Percentiles rank a stretch among this genome's conserved stretches.
Evolutionary conservation across 2,329 filamentous ascomycete genomes (phyloP).

Genomic region (Immersiporthe knoxdaviesiana): DNA sequence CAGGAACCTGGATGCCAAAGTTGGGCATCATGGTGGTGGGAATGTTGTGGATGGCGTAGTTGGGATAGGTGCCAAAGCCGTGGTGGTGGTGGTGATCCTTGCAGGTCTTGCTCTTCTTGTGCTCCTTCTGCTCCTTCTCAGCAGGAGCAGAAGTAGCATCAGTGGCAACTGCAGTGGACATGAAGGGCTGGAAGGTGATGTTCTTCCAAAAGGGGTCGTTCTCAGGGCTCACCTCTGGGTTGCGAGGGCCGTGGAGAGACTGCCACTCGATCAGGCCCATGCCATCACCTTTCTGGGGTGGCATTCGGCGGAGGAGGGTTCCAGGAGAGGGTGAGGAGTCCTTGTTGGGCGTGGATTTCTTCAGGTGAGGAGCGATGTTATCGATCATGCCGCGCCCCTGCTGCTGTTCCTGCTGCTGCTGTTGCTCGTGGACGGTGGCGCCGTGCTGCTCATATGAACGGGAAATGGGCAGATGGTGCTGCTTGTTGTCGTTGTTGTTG

Average conservation of each 20-base stretch:
- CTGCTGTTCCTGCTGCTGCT: too few species aligned
- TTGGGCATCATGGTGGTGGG: background rate
- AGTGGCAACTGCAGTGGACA: too few species aligned
- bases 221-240: background rate
- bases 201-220: background rate
- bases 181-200: slow-evolving; percentile 4
- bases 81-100: background rate
- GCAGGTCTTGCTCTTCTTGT: background rate
- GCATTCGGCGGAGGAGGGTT: background rate
- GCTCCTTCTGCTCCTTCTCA: too few species aligned
- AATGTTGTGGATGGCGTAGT: background rate
- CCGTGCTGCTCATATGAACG: background rate
- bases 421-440: too few species aligned
- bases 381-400: background rate
- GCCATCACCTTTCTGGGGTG: background rate
- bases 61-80: too few species aligned
- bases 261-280: slow-evolving; percentile 24
- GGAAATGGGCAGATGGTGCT: background rate
- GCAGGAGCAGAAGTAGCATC: too few species aligned
- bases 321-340: background rate
- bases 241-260: slow-evolving; percentile 9
- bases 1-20: background rate
- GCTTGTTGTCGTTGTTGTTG: background rate
- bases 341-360: background rate
- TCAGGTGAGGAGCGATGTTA: background rate